Conservation (phyloP, 2,329 filamentous ascomycete genomes). For the Paracamarosporium sp. region DNA sequence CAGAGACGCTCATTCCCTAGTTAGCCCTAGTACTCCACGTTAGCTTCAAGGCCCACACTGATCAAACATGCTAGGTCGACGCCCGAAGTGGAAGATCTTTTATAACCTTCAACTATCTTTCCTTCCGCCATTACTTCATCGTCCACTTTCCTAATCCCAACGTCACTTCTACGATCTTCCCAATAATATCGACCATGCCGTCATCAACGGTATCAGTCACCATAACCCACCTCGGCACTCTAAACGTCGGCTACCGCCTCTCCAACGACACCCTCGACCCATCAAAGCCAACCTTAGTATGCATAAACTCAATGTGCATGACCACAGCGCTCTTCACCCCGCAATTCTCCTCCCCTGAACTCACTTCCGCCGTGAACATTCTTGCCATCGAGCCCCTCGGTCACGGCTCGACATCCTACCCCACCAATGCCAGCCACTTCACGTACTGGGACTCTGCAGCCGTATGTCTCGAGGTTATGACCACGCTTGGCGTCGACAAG, state of each 20-base stretch:
- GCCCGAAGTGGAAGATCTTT: conserved; percentile 44
- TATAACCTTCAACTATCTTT: conserved; percentile 61
- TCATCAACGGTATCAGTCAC: neutral
- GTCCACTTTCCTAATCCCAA: conserved; percentile 23
- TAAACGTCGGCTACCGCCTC: neutral
- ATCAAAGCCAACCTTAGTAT: conserved; percentile 58
- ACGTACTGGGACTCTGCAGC: conserved; percentile 64
- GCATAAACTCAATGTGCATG: conserved; percentile 62
- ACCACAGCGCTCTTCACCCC: conserved; percentile 52
- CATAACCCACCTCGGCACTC: neutral
- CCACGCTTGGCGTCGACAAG: conserved; percentile 50
- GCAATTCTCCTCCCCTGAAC: conserved; percentile 46
- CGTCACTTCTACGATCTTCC: too few relatives aligned
- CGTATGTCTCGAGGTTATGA: conserved; percentile 52
- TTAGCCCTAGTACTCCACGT: too few relatives aligned
- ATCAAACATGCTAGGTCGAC: too few relatives aligned
- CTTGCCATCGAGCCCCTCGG: conserved; percentile 62
- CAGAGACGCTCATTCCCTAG: too few relatives aligned
- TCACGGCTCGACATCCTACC: conserved; percentile 55
- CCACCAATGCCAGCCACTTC: conserved; percentile 52
- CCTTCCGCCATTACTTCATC: conserved; percentile 37
- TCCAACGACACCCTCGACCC: conserved; percentile 28
- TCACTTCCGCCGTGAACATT: conserved; percentile 54
- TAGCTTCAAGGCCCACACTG: too few relatives aligned
- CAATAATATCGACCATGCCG: neutral